These are phyloP conservation scores for Pachysandra terminalis DNA, from an alignment of 164 flowering plant genomes.

Conservation along the genomic window DNA sequence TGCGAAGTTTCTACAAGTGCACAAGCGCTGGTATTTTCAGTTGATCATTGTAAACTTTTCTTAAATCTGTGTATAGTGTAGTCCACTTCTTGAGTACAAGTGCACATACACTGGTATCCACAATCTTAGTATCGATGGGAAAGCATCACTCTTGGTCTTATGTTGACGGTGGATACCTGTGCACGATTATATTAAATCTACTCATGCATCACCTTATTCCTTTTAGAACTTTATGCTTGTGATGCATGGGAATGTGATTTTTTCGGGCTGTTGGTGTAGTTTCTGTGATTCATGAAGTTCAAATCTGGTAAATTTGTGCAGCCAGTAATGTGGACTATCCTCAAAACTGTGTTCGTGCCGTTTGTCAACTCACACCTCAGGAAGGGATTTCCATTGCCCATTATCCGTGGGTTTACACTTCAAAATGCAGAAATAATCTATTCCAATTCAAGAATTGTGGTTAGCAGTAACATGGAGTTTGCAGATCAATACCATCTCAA, in stretches of 20 bases:
- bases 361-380: constrained; percentile 56
- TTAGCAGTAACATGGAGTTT: constrained; percentile 60
- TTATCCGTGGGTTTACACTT: constrained; percentile 66
- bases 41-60: not conserved
- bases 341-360: constrained; percentile 67
- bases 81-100: not conserved
- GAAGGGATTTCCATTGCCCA: constrained; percentile 76
- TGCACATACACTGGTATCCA: not conserved
- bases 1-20: not conserved
- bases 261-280: not conserved
- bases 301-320: constrained; percentile 32
- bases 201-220: not conserved
- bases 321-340: constrained; percentile 63
- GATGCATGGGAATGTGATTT: not conserved
- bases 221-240: not conserved
- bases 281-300: not conserved
- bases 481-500: constrained; percentile 7
- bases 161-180: not conserved
- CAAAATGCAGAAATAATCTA: constrained; percentile 47
- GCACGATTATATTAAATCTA: not conserved
- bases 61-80: no score
- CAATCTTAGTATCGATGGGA: not conserved
- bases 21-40: no score
- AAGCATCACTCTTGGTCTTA: not conserved
- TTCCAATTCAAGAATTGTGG: constrained; percentile 38